phyloP scores from a whole-genome alignment of 2,329 filamentous ascomycete genomes.

The Acrodontium crateriforme region DNA sequence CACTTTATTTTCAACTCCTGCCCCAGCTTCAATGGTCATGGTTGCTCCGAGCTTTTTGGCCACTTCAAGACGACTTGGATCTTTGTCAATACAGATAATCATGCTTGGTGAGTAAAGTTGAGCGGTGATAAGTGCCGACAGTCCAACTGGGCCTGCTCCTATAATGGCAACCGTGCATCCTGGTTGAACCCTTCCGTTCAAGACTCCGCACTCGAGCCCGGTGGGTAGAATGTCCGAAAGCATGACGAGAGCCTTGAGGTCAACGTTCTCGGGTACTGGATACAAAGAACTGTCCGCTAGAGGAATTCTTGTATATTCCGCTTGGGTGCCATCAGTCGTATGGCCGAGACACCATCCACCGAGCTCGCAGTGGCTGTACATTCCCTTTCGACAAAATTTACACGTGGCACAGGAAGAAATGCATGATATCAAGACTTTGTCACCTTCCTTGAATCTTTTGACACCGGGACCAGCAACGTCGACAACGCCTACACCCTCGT shows the following conservation, averaged over 20 bases:
- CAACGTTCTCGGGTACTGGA: constrained; percentile 28
- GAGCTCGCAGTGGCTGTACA: constrained; percentile 39
- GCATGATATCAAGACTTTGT: constrained; percentile 32
- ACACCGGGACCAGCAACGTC: constrained; percentile 33
- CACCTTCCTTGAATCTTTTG: constrained; percentile 34
- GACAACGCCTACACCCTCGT: constrained; percentile 40
- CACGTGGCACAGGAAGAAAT: constrained; percentile 40
- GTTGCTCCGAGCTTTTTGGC: constrained; percentile 38
- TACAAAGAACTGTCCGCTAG: constrained; percentile 38
- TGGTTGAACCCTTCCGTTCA: constrained; percentile 38
- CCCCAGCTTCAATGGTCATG: too few relatives aligned
- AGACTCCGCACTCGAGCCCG: constrained; percentile 40
- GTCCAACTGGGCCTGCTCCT: constrained; percentile 42
- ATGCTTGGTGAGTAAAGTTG: constrained; percentile 40
- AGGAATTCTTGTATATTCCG: constrained; percentile 42
- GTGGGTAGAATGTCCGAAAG: constrained; percentile 45
- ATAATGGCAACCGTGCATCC: constrained; percentile 41
- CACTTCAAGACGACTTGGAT: constrained; percentile 33
- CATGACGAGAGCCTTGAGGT: constrained; percentile 33
- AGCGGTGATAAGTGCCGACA: constrained; percentile 41
- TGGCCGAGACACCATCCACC: constrained; percentile 45
- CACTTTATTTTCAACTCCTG: too few relatives aligned
- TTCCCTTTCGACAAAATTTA: constrained; percentile 33
- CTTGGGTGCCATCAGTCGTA: constrained; percentile 40
- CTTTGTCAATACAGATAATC: constrained; percentile 40